Evolutionary conservation across 352 stramenopile genomes (phyloP).

Genomic region (Globisporangium cylindrosporum): DNA sequence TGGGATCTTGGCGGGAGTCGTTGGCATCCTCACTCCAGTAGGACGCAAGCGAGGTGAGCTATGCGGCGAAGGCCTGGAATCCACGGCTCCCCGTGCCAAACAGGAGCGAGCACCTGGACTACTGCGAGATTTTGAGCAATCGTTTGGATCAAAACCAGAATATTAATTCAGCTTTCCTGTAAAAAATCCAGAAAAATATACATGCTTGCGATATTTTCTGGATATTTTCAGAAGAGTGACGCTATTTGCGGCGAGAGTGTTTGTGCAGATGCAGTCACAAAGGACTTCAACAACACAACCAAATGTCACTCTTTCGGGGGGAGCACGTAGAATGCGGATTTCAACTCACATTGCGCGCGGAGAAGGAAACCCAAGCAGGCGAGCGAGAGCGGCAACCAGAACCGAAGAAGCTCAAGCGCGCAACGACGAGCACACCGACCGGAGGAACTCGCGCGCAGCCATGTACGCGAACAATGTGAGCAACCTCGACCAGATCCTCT

Average conservation of each 20-base stretch:
- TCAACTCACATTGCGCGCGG: background rate
- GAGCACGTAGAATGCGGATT: no score
- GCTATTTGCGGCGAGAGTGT: background rate
- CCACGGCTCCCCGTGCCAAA: no score
- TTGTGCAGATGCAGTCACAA: background rate
- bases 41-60: no score
- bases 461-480: conserved; percentile 87
- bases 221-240: conserved; percentile 7
- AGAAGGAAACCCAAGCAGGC: background rate
- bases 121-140: no score
- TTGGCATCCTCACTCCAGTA: no score
- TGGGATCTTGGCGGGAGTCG: no score
- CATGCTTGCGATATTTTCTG: background rate
- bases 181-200: no score
- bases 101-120: no score
- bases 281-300: conserved; percentile 6
- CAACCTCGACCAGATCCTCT: conserved; percentile 87
- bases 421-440: background rate
- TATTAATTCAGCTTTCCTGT: no score
- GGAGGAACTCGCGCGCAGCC: conserved; percentile 1
- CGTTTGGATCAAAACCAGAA: no score
- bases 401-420: background rate
- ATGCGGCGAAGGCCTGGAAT: no score
- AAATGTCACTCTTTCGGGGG: background rate
- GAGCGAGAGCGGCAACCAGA: background rate